A percentile compares a stretch with the other conserved stretches of the same genome.
Conservation (phyloP, 768 basidiomycete genomes). For the Suillus brevipes region DNA sequence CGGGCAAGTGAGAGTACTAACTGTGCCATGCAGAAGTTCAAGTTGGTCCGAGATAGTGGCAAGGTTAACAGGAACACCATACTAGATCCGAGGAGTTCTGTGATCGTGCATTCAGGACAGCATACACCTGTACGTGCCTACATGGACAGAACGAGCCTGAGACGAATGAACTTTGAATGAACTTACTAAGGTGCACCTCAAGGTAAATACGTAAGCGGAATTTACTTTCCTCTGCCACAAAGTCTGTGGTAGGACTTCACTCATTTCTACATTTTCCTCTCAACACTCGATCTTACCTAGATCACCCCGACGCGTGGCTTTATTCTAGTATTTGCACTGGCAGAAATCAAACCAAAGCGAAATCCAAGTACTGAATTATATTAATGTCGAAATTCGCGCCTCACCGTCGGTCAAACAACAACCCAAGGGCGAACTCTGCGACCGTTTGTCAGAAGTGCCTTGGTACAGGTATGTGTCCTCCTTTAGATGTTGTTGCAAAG, state of each 20-base stretch:
- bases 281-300: background rate
- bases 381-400: constrained; percentile 86
- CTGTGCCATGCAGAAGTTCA: too few relatives aligned
- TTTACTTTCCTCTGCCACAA: constrained; percentile 12
- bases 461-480: constrained; percentile 48
- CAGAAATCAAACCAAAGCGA: background rate
- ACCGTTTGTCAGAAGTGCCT: constrained; percentile 87
- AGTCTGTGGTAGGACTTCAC: too few relatives aligned
- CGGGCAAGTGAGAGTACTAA: too few relatives aligned
- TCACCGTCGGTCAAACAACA: constrained; percentile 60
- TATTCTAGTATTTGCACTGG: too few relatives aligned
- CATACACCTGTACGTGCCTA: too few relatives aligned
- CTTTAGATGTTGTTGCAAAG: constrained; percentile 4
- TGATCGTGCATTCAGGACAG: too few relatives aligned
- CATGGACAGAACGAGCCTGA: too few relatives aligned
- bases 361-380: background rate
- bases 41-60: too few relatives aligned
- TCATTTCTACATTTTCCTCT: constrained; percentile 1
- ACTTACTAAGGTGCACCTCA: too few relatives aligned
- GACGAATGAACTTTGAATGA: too few relatives aligned
- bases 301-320: background rate
- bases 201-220: constrained; percentile 18
- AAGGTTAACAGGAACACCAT: too few relatives aligned
- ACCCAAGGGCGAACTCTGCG: constrained; percentile 59
- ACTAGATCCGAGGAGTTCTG: too few relatives aligned